phyloP scores from a whole-genome alignment of 2,329 filamentous ascomycete genomes.

The Microcyclospora tardicrescens region DNA sequence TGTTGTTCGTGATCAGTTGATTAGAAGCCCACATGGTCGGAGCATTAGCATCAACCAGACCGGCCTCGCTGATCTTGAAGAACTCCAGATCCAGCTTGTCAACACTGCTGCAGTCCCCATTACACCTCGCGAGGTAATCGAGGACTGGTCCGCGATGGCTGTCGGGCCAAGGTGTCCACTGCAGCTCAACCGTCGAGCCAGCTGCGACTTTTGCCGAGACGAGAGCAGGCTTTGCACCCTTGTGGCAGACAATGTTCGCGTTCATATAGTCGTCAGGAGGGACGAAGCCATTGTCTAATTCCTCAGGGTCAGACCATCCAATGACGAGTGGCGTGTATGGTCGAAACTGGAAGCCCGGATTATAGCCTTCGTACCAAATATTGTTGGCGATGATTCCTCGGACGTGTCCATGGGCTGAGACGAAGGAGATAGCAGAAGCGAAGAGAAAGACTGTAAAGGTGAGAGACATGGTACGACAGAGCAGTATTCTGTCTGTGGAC shows the following conservation, averaged over 20 bases:
- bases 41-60: slow-evolving; percentile 34
- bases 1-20: slow-evolving; percentile 35
- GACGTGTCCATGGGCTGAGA: slow-evolving; percentile 33
- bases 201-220: slow-evolving; percentile 46
- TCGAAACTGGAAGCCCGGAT: slow-evolving; percentile 29
- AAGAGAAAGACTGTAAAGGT: too few species aligned
- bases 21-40: slow-evolving; percentile 45
- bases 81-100: slow-evolving; percentile 43
- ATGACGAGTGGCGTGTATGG: slow-evolving; percentile 27
- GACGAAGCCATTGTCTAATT: slow-evolving; percentile 29
- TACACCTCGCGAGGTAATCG: slow-evolving; percentile 49
- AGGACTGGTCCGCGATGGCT: slow-evolving; percentile 52
- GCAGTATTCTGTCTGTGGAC: too few species aligned
- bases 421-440: slow-evolving; percentile 14
- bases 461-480: too few species aligned
- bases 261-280: slow-evolving; percentile 11
- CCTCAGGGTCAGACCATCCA: slow-evolving; percentile 42
- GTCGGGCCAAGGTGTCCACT: slow-evolving; percentile 55
- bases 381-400: slow-evolving; percentile 35
- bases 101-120: slow-evolving; percentile 41
- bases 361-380: slow-evolving; percentile 32
- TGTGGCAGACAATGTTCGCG: slow-evolving; percentile 33
- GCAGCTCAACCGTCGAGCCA: slow-evolving; percentile 44
- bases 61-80: slow-evolving; percentile 50
- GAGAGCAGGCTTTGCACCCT: slow-evolving; percentile 37